Evolutionary conservation across 2,329 filamentous ascomycete genomes (phyloP).

Genomic region (Penicillium concentricum): DNA sequence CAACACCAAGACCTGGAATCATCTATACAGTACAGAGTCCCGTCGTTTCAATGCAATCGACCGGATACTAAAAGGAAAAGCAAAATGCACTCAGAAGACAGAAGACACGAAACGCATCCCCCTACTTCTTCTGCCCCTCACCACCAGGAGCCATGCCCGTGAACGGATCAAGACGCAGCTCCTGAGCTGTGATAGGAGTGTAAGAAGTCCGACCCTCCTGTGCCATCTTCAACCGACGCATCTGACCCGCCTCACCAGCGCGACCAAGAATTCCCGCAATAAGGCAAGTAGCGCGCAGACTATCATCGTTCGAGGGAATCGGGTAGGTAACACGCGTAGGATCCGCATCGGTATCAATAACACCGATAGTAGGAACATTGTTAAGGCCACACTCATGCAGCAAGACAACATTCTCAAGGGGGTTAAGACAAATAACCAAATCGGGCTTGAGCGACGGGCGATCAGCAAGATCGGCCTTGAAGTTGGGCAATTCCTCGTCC

Average conservation of each 20-base stretch:
- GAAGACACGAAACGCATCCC: not conserved
- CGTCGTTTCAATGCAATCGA: conserved; percentile 21
- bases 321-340: conserved; percentile 94
- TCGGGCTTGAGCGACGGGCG: conserved; percentile 75
- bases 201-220: conserved; percentile 63
- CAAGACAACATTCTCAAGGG: conserved; percentile 84
- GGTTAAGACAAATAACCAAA: conserved; percentile 88
- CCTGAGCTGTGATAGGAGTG: conserved; percentile 23
- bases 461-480: conserved; percentile 62
- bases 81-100: conserved; percentile 2
- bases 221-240: conserved; percentile 64
- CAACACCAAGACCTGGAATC: conserved; percentile 23
- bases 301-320: conserved; percentile 96
- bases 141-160: conserved; percentile 17
- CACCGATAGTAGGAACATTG: conserved; percentile 88
- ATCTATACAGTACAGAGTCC: conserved; percentile 38
- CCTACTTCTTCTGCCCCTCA: conserved; percentile 13
- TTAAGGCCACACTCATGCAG: conserved; percentile 87
- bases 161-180: conserved; percentile 27
- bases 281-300: conserved; percentile 75
- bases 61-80: conserved; percentile 10
- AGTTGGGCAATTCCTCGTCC: conserved; percentile 65
- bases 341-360: conserved; percentile 91
- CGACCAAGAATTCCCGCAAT: conserved; percentile 82
- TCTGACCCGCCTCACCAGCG: conserved; percentile 76